These are phyloP conservation scores for Oryza rufipogon DNA, from an alignment of 176 grass and related monocot genomes.

Conservation along the genomic window DNA sequence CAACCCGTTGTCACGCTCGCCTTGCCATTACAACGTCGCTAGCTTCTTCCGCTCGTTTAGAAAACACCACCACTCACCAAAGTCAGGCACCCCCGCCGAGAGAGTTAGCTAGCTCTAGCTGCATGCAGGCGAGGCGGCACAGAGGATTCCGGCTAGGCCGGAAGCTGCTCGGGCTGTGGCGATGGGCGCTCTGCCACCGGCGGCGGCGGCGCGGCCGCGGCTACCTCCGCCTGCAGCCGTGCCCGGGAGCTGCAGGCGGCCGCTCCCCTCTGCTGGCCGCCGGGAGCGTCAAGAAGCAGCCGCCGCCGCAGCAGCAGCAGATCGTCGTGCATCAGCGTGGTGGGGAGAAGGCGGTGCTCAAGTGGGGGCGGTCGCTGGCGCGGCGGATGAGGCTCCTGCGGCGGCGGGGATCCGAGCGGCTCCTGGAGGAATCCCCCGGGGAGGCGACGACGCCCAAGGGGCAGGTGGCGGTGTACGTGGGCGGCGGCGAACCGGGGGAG, in stretches of 20 bases:
- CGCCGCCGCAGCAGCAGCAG: slow-evolving; percentile 18
- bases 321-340: not conserved
- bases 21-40: slow-evolving; percentile 5
- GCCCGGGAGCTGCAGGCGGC: not conserved
- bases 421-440: slow-evolving; percentile 26
- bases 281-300: not conserved
- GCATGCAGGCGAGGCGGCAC: slow-evolving; percentile 48
- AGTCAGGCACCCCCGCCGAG: too few relatives aligned
- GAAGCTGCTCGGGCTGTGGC: slow-evolving; percentile 62
- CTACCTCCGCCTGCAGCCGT: slow-evolving; percentile 48
- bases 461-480: slow-evolving; percentile 91
- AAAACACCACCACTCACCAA: not conserved
- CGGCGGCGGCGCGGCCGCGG: slow-evolving; percentile 42
- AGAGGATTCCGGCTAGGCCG: slow-evolving; percentile 85
- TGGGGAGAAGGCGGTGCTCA: slow-evolving; percentile 26
- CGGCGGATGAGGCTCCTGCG: slow-evolving; percentile 45
- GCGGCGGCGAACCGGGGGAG: slow-evolving; percentile 45
- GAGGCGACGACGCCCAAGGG: slow-evolving; percentile 73
- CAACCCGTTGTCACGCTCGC: not conserved
- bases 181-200: slow-evolving; percentile 52
- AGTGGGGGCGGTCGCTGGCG: slow-evolving; percentile 56
- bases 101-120: too few relatives aligned
- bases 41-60: not conserved
- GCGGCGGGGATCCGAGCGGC: not conserved
- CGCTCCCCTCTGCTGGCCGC: not conserved